Evolutionary conservation across 2,329 filamentous ascomycete species (phyloP).

Genomic region (Fusarium sp.): DNA sequence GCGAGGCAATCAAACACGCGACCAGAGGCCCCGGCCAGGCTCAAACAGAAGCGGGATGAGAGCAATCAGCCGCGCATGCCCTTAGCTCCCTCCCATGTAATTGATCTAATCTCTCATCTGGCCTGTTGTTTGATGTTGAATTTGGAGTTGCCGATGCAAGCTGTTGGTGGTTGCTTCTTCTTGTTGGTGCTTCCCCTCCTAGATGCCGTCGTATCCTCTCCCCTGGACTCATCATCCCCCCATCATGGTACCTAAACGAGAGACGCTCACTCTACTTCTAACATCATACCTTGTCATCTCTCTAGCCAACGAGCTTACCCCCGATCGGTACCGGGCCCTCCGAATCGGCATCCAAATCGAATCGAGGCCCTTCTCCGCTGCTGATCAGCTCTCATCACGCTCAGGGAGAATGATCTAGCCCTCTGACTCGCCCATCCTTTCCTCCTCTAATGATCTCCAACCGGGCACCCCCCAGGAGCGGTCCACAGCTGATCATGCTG

Average conservation of each 20-base stretch:
- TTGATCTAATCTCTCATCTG: slow-evolving; percentile 27
- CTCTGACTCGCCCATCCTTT: slow-evolving; percentile 20
- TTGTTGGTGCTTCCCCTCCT: not conserved
- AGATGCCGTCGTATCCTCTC: slow-evolving; percentile 16
- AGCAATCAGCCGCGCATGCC: slow-evolving; percentile 23
- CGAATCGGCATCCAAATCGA: slow-evolving; percentile 2
- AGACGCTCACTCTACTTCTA: slow-evolving; percentile 19
- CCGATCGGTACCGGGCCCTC: slow-evolving; percentile 6
- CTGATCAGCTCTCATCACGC: not conserved
- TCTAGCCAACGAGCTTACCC: not conserved
- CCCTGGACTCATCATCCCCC: slow-evolving; percentile 15
- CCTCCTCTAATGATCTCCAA: slow-evolving; percentile 11
- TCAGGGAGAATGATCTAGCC: not conserved
- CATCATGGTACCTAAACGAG: slow-evolving; percentile 11
- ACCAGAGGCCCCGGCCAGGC: slow-evolving; percentile 31
- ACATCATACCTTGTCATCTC: slow-evolving; percentile 24
- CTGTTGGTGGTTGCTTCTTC: slow-evolving; percentile 6
- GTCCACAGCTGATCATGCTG: slow-evolving; percentile 14
- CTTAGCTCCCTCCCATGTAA: slow-evolving; percentile 19
- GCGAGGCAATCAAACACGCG: slow-evolving; percentile 26
- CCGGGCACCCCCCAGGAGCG: not conserved
- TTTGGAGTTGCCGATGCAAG: slow-evolving; percentile 10
- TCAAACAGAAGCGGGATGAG: slow-evolving; percentile 44
- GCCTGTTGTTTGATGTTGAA: slow-evolving; percentile 1
- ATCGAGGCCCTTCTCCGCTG: not conserved